Evolutionary conservation across 2,329 filamentous ascomycete species (phyloP), one percentile per base, ranked within the genome.

Genomic region (Ophiocordyceps camponoti-leonardi): DNA sequence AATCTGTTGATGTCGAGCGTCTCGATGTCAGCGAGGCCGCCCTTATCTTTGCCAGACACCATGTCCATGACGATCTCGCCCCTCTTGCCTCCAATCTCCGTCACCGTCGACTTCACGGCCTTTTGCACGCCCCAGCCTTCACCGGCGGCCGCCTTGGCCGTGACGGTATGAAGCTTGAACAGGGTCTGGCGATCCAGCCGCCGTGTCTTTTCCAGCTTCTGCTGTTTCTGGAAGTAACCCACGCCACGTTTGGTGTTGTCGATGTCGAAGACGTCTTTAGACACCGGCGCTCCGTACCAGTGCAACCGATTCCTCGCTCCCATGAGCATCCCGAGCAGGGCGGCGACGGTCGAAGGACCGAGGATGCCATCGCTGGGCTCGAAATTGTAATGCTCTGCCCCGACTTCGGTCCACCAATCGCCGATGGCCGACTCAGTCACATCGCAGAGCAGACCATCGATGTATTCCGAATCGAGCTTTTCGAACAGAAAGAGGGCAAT

Each of bases 11-110:
- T 78, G 56, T 96, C 87, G 11, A 86, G 70, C 1, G 88, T 96
- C 64, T 98, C 92, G 33, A 95, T 81, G 54, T 95, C 90, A 4
- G 85, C 83, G 51, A 96, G 88, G 4, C 86, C 86, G 46, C 81
- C 86, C 62, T 93, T 93, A 53, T 94, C 87, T 43, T 82, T 79
- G 23, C 83, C 79, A 37, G 81, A 83, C 6, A 94, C 87, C 70
- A 94, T 93, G n/a, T 86, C 88, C 69, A 94, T 86, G 42, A 95
- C 82, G 65, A 95, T 84, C 60, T 95, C 90, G 43, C 88, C 88
- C 45, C 90, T 82, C 60, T 95, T 94, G 14, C 92, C 90, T 52
- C 86, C 86, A 37, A 98, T 77, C 61, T 95, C 92, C 18, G 84
- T 87, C 42, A 96, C 84, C 0, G 90, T 95, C 3, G 86, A 94